Conservation (phyloP, 257 asterid genomes). For the Solanum piurae region DNA sequence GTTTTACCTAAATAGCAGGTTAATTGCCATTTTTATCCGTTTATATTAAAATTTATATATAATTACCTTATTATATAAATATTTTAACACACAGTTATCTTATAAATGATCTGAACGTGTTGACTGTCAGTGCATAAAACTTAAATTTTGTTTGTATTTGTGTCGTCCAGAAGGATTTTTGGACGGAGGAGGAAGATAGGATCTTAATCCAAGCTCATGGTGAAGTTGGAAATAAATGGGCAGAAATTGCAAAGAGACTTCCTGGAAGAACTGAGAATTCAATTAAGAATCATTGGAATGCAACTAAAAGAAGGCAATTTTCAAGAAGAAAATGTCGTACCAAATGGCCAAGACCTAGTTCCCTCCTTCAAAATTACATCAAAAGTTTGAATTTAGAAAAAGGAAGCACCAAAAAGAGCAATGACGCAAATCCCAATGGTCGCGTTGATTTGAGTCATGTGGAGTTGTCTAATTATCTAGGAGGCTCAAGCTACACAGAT, state of each 20-base stretch:
- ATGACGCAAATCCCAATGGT: neutral
- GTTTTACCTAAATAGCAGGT: neutral
- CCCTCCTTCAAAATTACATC: slow-evolving; percentile 72
- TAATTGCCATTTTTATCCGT: neutral
- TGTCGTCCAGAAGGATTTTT: slow-evolving; percentile 50
- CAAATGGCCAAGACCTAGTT: slow-evolving; percentile 71
- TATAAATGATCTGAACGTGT: neutral
- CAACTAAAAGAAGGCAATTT: slow-evolving; percentile 76
- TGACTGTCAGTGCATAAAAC: neutral
- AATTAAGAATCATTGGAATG: slow-evolving; percentile 93
- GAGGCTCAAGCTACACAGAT: neutral
- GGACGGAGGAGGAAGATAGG: slow-evolving; percentile 85
- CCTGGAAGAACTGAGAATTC: slow-evolving; percentile 77
- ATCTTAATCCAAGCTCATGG: slow-evolving; percentile 58
- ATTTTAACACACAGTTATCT: neutral
- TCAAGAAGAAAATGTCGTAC: slow-evolving; percentile 63
- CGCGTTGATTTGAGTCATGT: neutral
- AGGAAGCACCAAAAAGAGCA: slow-evolving; percentile 3
- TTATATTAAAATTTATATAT: neutral
- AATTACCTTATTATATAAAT: neutral
- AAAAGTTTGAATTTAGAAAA: slow-evolving; percentile 46
- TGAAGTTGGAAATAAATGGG: slow-evolving; percentile 81
- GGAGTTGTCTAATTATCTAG: neutral
- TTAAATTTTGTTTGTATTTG: neutral
- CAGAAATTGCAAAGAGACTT: slow-evolving; percentile 67